phyloP scores from a whole-genome alignment of 805 yeast species.

The Wickerhamiella bombiphila region DNA sequence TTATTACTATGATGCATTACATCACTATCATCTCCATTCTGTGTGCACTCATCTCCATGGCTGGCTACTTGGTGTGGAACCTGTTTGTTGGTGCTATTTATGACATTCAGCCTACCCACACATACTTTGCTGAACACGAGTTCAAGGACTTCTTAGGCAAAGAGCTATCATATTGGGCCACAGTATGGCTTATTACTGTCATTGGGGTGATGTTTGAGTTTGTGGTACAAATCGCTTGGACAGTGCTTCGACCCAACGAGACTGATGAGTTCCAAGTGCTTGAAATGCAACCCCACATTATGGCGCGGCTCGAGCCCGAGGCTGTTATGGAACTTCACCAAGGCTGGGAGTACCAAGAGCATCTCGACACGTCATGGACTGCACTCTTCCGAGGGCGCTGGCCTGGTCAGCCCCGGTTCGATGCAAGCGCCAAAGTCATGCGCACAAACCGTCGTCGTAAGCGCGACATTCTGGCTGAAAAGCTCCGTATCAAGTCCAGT shows the following conservation, averaged over 20 bases:
- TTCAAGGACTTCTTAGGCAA: constrained; percentile 57
- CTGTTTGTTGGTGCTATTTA: constrained; percentile 60
- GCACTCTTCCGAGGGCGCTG: constrained; percentile 30
- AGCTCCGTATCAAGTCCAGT: constrained; percentile 19
- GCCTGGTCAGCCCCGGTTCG: constrained; percentile 13
- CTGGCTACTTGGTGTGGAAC: constrained; percentile 83
- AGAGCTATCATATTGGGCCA: constrained; percentile 81
- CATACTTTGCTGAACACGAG: constrained; percentile 60
- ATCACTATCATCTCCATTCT: constrained; percentile 54
- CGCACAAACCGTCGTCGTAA: constrained; percentile 11
- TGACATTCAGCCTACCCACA: constrained; percentile 34
- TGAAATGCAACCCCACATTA: constrained; percentile 54
- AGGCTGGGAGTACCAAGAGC: constrained; percentile 31
- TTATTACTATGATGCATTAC: constrained; percentile 55
- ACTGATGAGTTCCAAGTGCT: constrained; percentile 64
- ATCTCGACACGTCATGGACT: constrained; percentile 59
- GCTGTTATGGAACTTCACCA: constrained; percentile 62
- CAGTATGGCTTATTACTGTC: constrained; percentile 40
- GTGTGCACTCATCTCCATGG: constrained; percentile 53
- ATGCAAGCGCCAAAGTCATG: neutral
- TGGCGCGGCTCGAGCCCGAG: constrained; percentile 55
- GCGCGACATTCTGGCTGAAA: constrained; percentile 16
- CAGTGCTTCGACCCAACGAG: constrained; percentile 49
- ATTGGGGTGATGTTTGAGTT: constrained; percentile 58
- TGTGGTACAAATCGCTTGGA: constrained; percentile 40